Conservation (phyloP, 1,284 basidiomycete genomes). For the Mrakiaceae sp. region DNA sequence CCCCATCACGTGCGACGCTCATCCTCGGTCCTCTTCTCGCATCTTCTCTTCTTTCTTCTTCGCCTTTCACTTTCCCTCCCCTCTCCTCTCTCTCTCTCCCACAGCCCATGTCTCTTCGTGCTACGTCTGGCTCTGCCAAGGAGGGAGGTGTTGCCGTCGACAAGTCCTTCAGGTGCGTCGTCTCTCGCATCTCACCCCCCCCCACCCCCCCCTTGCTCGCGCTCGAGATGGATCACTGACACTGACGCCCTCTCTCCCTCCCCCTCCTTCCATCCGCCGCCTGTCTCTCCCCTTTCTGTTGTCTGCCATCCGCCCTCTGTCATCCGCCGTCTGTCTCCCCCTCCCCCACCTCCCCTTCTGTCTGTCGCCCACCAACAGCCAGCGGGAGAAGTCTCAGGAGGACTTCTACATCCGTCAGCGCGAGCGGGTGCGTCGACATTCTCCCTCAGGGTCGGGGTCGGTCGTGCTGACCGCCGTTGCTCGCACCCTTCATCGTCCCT, state of each 20-base stretch:
- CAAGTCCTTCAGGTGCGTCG: background rate
- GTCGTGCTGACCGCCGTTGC: no score
- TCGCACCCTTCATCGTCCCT: no score
- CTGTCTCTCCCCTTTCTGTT: background rate
- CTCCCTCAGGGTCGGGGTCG: no score
- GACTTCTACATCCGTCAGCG: slow-evolving; percentile 1
- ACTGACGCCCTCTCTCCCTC: background rate
- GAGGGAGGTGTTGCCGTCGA: no score
- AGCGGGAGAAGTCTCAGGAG: background rate
- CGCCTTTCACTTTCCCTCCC: background rate
- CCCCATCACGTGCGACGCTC: background rate
- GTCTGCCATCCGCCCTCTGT: no score
- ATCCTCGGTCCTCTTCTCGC: background rate
- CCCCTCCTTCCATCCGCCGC: background rate
- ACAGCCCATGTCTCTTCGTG: background rate
- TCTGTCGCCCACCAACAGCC: no score
- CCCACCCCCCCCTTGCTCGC: background rate
- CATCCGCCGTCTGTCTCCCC: no score
- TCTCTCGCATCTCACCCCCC: background rate
- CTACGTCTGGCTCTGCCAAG: no score
- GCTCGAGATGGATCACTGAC: background rate
- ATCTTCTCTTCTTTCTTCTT: background rate
- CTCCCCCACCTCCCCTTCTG: no score
- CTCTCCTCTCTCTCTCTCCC: background rate
- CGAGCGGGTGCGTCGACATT: no score